Evolutionary conservation across 768 basidiomycete genomes (phyloP), one percentile per base, ranked within the genome.

Genomic region (Rhodotorula babjevae): DNA sequence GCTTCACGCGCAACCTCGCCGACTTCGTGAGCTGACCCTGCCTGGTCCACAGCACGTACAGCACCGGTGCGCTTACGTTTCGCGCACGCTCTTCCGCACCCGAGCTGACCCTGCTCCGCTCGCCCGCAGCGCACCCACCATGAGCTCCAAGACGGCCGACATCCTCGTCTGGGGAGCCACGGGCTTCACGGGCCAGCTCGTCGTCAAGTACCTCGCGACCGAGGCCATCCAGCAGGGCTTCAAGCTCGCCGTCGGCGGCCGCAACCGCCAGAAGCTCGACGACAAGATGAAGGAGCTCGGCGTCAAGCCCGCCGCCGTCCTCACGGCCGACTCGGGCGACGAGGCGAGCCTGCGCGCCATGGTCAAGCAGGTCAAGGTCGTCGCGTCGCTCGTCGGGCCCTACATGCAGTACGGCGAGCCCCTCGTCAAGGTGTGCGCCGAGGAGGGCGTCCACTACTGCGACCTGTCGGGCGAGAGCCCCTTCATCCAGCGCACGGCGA

Each of bases 371-470:
- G 83, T 86, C 11, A 85, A 85, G 59, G 88, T 93, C 29, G 86
- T 93, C 65, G 87, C 93, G 69, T 91, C 90, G 14, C 65, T 76
- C 29, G 62, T 90, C 46, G 91, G 91, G 2, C 90, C 91, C 3
- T 93, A 85, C 79, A 88, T 86, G 85, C 79, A 79, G 12, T 90
- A 85, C 82, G 89, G 91, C 6, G 87, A 87, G n/a, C 84, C 86
- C 16, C 88, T 93, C 21, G 89, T 92, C 71, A 90, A 86, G 68
- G 88, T 89, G 9, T 95, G 93, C 73, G 89, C 88, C 10, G 82
- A 82, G 49, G 82, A 89, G 69, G 88, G 90, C 11, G 85, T 86
- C 14, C 91, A 94, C 80, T 95, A 95, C 79, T 87, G 92, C 40
- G 94, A 97, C 80, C 82, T 93, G 47, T 87, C 89, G 0, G 74